phyloP scores from a whole-genome alignment of 306 rosid genomes.

The Alnus glutinosa region DNA sequence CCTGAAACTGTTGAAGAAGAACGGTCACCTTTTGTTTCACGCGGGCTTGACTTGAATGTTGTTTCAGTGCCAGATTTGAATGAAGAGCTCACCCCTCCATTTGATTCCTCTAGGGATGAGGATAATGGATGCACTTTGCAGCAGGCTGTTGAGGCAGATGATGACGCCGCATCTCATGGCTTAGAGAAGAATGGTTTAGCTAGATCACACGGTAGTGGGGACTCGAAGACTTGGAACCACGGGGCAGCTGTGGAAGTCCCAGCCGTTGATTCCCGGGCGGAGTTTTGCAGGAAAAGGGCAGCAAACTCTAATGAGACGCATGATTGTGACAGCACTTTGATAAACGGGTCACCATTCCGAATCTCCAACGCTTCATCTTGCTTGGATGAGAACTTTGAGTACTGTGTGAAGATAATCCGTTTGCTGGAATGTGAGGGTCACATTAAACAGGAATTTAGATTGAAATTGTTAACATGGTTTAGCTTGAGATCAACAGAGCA shows the following conservation, averaged over 20 bases:
- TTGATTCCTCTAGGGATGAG: slow-evolving; percentile 91
- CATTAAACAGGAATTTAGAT: slow-evolving; percentile 82
- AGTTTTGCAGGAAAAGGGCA: slow-evolving; percentile 68
- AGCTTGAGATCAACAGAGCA: slow-evolving; percentile 98
- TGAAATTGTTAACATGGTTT: slow-evolving; percentile 97
- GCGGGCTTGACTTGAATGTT: slow-evolving; percentile 88
- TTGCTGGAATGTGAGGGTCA: slow-evolving; percentile 98
- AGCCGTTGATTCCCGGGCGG: slow-evolving; percentile 79
- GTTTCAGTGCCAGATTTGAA: slow-evolving; percentile 90
- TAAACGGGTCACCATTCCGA: slow-evolving; percentile 74
- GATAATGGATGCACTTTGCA: slow-evolving; percentile 89
- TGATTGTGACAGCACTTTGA: slow-evolving; percentile 97
- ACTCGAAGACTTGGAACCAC: slow-evolving; percentile 85
- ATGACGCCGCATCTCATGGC: slow-evolving; percentile 90
- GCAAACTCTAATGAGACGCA: slow-evolving; percentile 63
- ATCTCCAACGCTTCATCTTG: slow-evolving; percentile 61
- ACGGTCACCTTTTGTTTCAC: slow-evolving; percentile 57
- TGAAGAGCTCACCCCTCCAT: slow-evolving; percentile 94
- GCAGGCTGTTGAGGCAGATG: slow-evolving; percentile 88
- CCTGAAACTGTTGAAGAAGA: slow-evolving; percentile 61
- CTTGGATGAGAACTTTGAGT: slow-evolving; percentile 93
- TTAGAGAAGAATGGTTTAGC: slow-evolving; percentile 65
- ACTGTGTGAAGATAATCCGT: slow-evolving; percentile 93
- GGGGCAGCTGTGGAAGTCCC: slow-evolving; percentile 68
- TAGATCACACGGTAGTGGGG: slow-evolving; percentile 90